A percentile compares a stretch with the other conserved stretches of the same genome.
These are phyloP conservation scores for Neocatenulostroma microsporum DNA, from an alignment of 2,329 filamentous ascomycete species.

Conservation along the genomic window DNA sequence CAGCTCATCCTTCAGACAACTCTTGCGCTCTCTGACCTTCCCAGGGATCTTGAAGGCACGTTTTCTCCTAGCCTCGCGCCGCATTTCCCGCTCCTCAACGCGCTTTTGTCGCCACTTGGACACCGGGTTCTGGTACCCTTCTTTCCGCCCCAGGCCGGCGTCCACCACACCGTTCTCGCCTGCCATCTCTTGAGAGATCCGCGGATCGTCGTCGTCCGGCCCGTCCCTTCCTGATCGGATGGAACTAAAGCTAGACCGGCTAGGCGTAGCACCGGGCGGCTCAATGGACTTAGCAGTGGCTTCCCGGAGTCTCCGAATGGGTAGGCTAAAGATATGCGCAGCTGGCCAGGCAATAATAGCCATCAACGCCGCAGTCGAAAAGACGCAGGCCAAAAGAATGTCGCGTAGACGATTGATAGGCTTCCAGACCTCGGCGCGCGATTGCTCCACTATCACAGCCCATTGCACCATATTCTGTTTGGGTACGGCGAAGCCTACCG, in stretches of 20 bases:
- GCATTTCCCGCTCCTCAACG: conserved; percentile 25
- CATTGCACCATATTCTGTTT: conserved; percentile 65
- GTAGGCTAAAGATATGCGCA: conserved; percentile 72
- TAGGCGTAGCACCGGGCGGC: conserved; percentile 49
- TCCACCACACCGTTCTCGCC: conserved; percentile 7
- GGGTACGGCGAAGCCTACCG: conserved; percentile 71
- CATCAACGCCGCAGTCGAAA: conserved; percentile 66
- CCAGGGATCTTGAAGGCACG: conserved; percentile 73
- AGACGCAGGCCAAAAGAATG: conserved; percentile 76
- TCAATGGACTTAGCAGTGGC: conserved; percentile 68
- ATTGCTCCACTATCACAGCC: conserved; percentile 74
- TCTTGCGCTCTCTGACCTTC: conserved; percentile 67
- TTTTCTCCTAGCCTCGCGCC: conserved; percentile 33
- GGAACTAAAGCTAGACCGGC: conserved; percentile 33
- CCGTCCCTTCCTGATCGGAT: conserved; percentile 12
- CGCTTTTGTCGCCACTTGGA: conserved; percentile 21
- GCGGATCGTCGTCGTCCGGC: conserved; percentile 34
- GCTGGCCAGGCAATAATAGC: conserved; percentile 66
- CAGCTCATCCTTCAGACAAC: conserved; percentile 71
- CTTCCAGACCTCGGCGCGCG: conserved; percentile 63
- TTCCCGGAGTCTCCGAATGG: conserved; percentile 66
- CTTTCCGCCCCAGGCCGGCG: conserved; percentile 35
- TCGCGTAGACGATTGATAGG: conserved; percentile 69
- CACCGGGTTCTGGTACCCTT: conserved; percentile 37
- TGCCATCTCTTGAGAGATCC: conserved; percentile 39